Evolutionary conservation across 2,329 filamentous ascomycete species (phyloP), one percentile per base, ranked within the genome.

Genomic region (Cryphonectria naterciae): DNA sequence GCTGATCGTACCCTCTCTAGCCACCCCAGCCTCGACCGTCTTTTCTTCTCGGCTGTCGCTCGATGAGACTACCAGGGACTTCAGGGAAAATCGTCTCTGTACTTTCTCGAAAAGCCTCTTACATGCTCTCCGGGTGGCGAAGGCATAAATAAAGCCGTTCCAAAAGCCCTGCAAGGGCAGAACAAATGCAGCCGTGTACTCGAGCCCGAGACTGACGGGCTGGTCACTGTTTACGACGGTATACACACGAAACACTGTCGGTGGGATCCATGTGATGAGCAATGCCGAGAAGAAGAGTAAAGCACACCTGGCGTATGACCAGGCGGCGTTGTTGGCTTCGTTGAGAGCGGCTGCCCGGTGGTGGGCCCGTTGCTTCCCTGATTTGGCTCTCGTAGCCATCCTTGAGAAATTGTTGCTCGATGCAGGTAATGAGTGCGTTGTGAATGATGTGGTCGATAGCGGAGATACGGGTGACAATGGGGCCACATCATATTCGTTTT

Each of bases 121-220:
- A 77, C 89, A 90, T 0, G 90, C 90, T 65, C 86, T 80, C 84
- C 89, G 88, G 5, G 91, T 93, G 0, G 91, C 93, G 17, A 88
- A 85, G 19, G 89, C 81, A 80, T 96, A 97, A 74, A 97, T 93
- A 70, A 92, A 79, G 25, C 90, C 88, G 78, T 97, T 97, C 93
- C 93, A 96, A 76, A 95, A 92, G 0, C 93, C 93, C 78, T 97
- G 93, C 0, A 94, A 85, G 0, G 93, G 93, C 15, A 97, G 85
- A 0, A 96, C 93, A 60, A 93, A 86, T 0, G 91, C 89, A 32
- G 91, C 91, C 73, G 90, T 87, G 74, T 92, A 89, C 76, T 93
- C 89, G 32, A 96, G 86, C 0, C 85, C 82, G 37, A 90, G 85
- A 6, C 83, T 85, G 0, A 86, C 80, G 46, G 46, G 22, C 3